Evolutionary conservation across 1,139 yeast species (phyloP).

Genomic region (Groenewaldozyma auringiensis): DNA sequence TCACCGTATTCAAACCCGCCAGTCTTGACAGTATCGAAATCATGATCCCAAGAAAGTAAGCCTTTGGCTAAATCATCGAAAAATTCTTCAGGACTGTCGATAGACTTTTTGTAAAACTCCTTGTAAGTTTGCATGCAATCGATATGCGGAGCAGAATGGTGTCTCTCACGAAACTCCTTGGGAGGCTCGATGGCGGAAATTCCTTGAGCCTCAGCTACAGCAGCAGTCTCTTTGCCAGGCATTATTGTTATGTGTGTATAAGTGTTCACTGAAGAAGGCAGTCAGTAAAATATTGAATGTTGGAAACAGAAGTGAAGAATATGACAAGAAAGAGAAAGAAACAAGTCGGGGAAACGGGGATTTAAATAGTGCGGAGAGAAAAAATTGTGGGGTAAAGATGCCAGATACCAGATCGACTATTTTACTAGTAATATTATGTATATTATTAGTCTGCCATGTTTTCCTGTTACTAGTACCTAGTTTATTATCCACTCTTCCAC

Average conservation of each 20-base stretch:
- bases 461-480: too few species aligned
- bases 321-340: not conserved
- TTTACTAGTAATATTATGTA: not conserved
- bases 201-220: conserved; percentile 24
- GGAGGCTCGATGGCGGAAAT: conserved; percentile 43
- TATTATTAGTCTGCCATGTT: too few species aligned
- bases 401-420: not conserved
- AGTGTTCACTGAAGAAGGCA: not conserved
- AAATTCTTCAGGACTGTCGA: conserved; percentile 73
- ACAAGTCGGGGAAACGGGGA: not conserved
- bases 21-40: conserved; percentile 57
- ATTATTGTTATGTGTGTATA: not conserved
- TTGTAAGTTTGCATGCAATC: conserved; percentile 59
- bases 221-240: conserved; percentile 11
- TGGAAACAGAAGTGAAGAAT: not conserved
- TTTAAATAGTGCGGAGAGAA: not conserved
- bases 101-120: conserved; percentile 65
- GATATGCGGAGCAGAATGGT: conserved; percentile 33
- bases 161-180: conserved; percentile 39
- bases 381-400: not conserved
- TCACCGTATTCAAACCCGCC: conserved; percentile 78
- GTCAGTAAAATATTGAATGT: not conserved
- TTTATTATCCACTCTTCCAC: too few species aligned
- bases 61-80: conserved; percentile 79
- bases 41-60: conserved; percentile 76